Conservation (phyloP, 768 basidiomycete genomes). For the Paxillus involutus region DNA sequence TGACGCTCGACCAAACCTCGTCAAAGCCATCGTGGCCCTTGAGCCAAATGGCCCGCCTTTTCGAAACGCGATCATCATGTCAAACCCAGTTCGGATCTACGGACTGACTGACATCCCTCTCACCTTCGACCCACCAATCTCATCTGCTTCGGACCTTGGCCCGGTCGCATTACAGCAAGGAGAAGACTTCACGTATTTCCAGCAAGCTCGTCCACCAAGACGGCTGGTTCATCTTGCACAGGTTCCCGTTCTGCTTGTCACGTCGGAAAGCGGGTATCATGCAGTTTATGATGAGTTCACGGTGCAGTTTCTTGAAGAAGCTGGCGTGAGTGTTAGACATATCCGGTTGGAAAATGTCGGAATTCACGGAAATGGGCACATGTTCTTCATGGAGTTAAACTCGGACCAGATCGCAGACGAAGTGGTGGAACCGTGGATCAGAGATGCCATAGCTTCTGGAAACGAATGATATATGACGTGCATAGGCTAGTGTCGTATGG, state of each 20-base stretch:
- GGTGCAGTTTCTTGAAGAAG: conserved; percentile 42
- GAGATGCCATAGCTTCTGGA: conserved; percentile 7
- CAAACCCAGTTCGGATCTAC: conserved; percentile 39
- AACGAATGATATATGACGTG: too few species aligned
- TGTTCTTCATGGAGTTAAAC: conserved; percentile 59
- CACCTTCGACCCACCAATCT: conserved; percentile 41
- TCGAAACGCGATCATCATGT: conserved; percentile 36
- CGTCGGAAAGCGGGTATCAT: conserved; percentile 51
- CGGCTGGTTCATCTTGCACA: conserved; percentile 40
- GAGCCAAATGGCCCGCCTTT: conserved; percentile 56
- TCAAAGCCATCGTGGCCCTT: conserved; percentile 48
- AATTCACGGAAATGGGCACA: conserved; percentile 53
- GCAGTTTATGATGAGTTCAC: conserved; percentile 48
- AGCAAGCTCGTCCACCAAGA: conserved; percentile 43
- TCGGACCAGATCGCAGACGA: conserved; percentile 39
- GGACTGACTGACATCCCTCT: conserved; percentile 51
- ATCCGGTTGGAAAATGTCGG: conserved; percentile 41
- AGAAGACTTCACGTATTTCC: conserved; percentile 38
- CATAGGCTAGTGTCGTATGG: neutral
- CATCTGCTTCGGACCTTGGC: conserved; percentile 37
- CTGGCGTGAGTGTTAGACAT: conserved; percentile 45
- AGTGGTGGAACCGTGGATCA: conserved; percentile 43
- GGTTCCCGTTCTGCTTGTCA: conserved; percentile 48
- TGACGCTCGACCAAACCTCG: conserved; percentile 42
- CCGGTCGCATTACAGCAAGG: conserved; percentile 25